Conservation (phyloP, 495 filamentous ascomycete genomes). For the Penicillium maclennaniae region DNA sequence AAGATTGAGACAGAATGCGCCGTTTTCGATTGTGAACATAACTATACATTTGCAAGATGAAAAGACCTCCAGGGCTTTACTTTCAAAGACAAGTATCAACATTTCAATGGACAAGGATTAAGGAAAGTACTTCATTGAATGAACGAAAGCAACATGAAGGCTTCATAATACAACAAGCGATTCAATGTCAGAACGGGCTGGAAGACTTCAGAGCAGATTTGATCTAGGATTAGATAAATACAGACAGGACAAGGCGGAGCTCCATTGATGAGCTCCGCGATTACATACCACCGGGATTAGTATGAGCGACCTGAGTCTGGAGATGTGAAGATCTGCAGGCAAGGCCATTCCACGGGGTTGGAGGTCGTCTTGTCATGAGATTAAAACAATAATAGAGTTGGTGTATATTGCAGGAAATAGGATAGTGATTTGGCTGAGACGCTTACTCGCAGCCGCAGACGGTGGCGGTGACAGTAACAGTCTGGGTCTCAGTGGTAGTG, state of each 20-base stretch:
- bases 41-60: too few relatives aligned
- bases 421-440: not conserved
- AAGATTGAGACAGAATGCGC: too few relatives aligned
- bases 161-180: conserved; percentile 16
- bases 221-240: conserved; percentile 44
- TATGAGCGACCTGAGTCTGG: not conserved
- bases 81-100: not conserved
- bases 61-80: too few relatives aligned
- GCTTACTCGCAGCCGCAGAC: conserved; percentile 27
- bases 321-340: conserved; percentile 6
- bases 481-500: conserved; percentile 21
- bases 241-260: conserved; percentile 23
- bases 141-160: conserved; percentile 16
- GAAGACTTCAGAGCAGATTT: conserved; percentile 24
- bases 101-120: conserved; percentile 3
- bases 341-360: conserved; percentile 6
- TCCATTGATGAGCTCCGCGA: not conserved
- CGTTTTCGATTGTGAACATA: too few relatives aligned
- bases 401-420: conserved; percentile 2
- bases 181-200: not conserved
- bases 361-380: conserved; percentile 25
- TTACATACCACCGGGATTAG: not conserved
- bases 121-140: conserved; percentile 40
- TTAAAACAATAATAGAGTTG: conserved; percentile 3
- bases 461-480: conserved; percentile 30